Evolutionary conservation across 139 green algal genomes (phyloP).

Genomic region (Coelastrella sp.): DNA sequence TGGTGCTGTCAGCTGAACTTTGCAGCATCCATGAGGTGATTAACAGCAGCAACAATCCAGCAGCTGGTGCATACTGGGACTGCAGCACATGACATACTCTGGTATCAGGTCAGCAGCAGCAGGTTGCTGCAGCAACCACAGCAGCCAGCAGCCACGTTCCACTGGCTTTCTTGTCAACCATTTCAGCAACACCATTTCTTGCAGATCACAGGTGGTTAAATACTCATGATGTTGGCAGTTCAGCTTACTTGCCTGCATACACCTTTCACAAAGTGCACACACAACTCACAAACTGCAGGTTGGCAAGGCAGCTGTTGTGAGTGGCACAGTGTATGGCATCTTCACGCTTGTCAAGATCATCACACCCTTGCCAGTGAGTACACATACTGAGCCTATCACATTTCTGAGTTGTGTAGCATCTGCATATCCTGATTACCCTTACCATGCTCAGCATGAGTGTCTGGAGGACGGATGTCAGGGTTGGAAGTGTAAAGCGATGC

Average conservation of each 20-base stretch:
- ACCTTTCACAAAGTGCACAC: not conserved
- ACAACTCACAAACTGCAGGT: not conserved
- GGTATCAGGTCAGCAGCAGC: too few species aligned
- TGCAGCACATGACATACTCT: not conserved
- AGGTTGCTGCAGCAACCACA: too few species aligned
- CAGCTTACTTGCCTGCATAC: not conserved
- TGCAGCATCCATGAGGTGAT: not conserved
- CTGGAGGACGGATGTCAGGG: too few species aligned
- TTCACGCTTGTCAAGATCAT: constrained; percentile 39
- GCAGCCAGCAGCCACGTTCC: too few species aligned
- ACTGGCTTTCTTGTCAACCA: too few species aligned
- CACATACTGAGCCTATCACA: not conserved
- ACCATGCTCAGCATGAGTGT: too few species aligned
- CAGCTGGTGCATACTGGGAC: not conserved
- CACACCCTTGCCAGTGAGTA: constrained; percentile 28
- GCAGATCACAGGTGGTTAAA: too few species aligned
- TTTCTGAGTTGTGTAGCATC: too few species aligned
- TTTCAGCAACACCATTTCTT: too few species aligned
- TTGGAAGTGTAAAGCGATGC: too few species aligned
- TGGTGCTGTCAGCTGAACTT: not conserved
- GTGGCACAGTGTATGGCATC: constrained; percentile 11
- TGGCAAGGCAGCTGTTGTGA: constrained; percentile 35
- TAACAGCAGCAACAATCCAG: not conserved
- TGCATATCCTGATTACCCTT: too few species aligned
- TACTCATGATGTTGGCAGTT: too few species aligned